phyloP scores from a whole-genome alignment of 2,329 filamentous ascomycete genomes.

The Hypoxylon sp. region DNA sequence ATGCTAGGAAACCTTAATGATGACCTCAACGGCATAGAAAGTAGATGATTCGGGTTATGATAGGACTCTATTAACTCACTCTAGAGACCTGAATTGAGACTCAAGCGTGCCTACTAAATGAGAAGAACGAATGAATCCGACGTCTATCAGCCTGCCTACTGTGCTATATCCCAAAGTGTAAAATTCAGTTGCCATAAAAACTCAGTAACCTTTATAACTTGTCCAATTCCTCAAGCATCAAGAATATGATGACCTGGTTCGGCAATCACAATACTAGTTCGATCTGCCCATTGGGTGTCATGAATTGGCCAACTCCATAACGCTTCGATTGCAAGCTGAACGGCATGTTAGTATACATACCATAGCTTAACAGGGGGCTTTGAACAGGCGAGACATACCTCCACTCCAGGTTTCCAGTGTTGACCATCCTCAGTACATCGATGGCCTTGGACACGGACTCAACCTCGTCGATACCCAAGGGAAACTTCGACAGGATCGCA shows the following conservation, averaged over 20 bases:
- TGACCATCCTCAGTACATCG: constrained; percentile 46
- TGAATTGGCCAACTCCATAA: constrained; percentile 45
- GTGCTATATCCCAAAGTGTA: neutral
- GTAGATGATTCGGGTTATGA: too few relatives aligned
- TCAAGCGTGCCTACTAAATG: neutral
- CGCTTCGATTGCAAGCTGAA: constrained; percentile 43
- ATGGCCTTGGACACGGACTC: constrained; percentile 44
- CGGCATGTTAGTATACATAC: constrained; percentile 16
- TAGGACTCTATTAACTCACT: neutral
- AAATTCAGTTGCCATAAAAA: neutral
- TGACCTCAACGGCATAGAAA: constrained; percentile 25
- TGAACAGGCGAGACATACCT: constrained; percentile 40
- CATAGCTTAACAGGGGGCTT: neutral
- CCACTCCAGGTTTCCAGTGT: constrained; percentile 51
- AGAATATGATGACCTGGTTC: neutral
- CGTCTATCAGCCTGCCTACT: neutral
- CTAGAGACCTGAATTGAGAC: neutral
- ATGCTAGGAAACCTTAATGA: constrained; percentile 33
- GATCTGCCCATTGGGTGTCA: constrained; percentile 39
- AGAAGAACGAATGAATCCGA: neutral
- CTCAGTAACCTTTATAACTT: neutral
- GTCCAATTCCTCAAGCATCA: neutral
- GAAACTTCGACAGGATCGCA: constrained; percentile 36
- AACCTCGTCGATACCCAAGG: constrained; percentile 26
- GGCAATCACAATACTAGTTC: constrained; percentile 43